phyloP scores from a whole-genome alignment of 208 protist genomes.

The Acanthamoeba healyi region DNA sequence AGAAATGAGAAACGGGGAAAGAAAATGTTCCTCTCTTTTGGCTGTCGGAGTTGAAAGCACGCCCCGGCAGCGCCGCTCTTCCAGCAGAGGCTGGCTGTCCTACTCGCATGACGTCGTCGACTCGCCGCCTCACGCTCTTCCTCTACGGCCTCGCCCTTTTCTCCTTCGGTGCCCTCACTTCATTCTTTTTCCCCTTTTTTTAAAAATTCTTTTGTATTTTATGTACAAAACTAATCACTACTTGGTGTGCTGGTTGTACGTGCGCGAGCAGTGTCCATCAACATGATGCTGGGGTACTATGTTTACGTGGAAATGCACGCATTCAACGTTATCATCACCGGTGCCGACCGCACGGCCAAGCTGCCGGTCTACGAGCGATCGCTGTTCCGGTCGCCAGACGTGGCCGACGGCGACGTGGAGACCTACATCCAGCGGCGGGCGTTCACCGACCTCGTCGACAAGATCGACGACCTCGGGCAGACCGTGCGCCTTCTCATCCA shows the following conservation, averaged over 20 bases:
- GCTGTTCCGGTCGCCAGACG: background rate
- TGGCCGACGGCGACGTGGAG: background rate
- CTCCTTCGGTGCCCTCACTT: constrained; percentile 4
- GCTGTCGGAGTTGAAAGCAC: too few relatives aligned
- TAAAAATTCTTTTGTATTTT: background rate
- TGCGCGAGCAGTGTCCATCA: background rate
- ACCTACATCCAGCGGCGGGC: background rate
- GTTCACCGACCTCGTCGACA: background rate
- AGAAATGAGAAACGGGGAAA: too few relatives aligned
- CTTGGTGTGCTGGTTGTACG: too few relatives aligned
- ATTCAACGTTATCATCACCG: background rate
- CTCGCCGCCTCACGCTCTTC: background rate
- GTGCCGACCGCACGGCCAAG: background rate
- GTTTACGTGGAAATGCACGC: background rate
- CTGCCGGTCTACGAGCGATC: background rate
- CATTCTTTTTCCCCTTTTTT: too few relatives aligned
- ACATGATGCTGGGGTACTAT: background rate
- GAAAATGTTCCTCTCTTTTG: too few relatives aligned
- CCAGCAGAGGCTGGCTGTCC: too few relatives aligned
- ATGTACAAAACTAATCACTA: too few relatives aligned
- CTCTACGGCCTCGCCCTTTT: background rate
- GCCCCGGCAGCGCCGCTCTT: too few relatives aligned
- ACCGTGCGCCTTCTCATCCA: background rate
- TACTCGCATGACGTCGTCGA: too few relatives aligned
- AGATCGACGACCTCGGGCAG: background rate